Base-by-base conservation (phyloP, 768 basidiomycete species). In the Tylopilus intermedius region DNA sequence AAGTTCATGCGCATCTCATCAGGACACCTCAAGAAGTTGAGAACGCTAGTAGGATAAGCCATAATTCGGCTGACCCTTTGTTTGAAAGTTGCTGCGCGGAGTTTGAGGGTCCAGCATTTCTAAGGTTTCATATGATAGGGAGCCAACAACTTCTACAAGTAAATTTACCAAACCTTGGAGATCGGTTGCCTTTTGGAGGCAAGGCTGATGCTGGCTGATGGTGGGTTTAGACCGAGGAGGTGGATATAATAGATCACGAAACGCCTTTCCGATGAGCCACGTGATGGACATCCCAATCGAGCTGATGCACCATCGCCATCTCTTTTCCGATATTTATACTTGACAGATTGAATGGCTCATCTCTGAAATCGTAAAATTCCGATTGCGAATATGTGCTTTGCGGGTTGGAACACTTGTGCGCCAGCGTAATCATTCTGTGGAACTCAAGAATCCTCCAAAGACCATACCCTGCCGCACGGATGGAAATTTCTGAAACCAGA, bases 171-270 rank as follows among this genome's bases (percentile, higher is more conserved):
- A 47, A 45, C 30, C 30, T 37, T 45, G 53, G 50, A 45, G 30
- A 55, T 48, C 22, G 32, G 22, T 58, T 56, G 39, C 58, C 57
- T 59, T 58, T 56, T 45, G 21, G 53, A 57, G 47, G 50, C 33
- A 45, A 41, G 9, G 18, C 18, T 18, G 18, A 42, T 11, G 32
- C 9, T 33, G 32, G 39, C 45, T 46, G 41, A 49, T 46, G 47
- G 54, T 61, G 53, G 58, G 37, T 44, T 56, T 58, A 54, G 52
- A 62, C 67, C 64, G 62, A 66, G 62, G 64, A 61, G 50, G 60
- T 57, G 51, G 47, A 42, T 49, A 22, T 58, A 44, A 59, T 54
- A 32, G 26, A 58, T 51, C 10, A 51, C 24, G 38, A 49, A 29
- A 21, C 37, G 49, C 44, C 43, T 15, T 37, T 37, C 15, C 38